These are phyloP conservation scores for Phytophthora litchii DNA, from an alignment of 352 stramenopile species.

Conservation along the genomic window DNA sequence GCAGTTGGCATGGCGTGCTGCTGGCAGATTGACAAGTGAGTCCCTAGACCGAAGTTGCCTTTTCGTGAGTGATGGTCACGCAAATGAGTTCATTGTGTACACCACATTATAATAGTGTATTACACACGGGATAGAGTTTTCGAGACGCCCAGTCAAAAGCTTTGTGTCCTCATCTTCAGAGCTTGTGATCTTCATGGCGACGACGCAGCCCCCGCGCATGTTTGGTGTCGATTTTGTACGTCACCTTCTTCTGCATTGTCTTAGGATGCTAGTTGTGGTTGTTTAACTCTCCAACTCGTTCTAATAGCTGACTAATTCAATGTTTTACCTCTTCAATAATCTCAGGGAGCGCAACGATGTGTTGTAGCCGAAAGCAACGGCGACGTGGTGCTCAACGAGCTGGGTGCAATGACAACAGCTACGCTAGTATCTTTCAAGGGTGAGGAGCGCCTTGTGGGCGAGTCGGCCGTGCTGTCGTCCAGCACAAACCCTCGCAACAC, in stretches of 20 bases:
- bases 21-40: conserved; percentile 19
- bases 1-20: conserved; percentile 17
- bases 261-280: conserved; percentile 1
- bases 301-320: conserved; percentile 3
- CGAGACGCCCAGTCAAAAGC: conserved; percentile 7
- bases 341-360: conserved; percentile 76
- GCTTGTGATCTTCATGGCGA: conserved; percentile 32
- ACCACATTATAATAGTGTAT: conserved; percentile 7
- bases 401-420: conserved; percentile 87
- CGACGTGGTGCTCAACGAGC: conserved; percentile 89
- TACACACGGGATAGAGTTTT: conserved; percentile 31
- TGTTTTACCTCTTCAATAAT: conserved; percentile 5
- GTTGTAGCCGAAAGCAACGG: conserved; percentile 71
- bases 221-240: conserved; percentile 86
- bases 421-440: conserved; percentile 90
- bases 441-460: conserved; percentile 83
- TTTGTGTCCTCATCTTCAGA: conserved; percentile 21
- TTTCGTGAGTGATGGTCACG: conserved; percentile 32
- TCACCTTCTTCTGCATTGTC: conserved; percentile 5
- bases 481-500: conserved; percentile 89
- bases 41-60: too few relatives aligned
- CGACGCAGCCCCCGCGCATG: conserved; percentile 38
- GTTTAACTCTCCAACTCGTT: conserved; percentile 6
- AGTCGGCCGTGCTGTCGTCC: conserved; percentile 84
- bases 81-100: conserved; percentile 8